These are phyloP conservation scores for Microcos paniculata DNA, from an alignment of 345 rosid genomes.

Conservation along the genomic window DNA sequence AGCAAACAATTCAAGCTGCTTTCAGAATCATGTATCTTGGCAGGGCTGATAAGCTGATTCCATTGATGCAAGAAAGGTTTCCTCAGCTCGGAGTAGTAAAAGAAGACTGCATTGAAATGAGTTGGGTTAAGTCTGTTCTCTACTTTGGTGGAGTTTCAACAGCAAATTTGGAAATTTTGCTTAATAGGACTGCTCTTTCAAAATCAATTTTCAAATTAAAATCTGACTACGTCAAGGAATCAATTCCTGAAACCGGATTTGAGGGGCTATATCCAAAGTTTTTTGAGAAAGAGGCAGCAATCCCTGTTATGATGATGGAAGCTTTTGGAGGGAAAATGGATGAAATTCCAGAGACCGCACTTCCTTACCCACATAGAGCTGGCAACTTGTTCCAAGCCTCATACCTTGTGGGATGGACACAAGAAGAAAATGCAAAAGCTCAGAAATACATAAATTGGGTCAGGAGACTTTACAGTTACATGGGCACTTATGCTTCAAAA, in stretches of 20 bases:
- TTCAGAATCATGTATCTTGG: neutral
- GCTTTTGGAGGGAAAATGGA: constrained; percentile 4
- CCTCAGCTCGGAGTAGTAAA: neutral
- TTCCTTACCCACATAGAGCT: constrained; percentile 5
- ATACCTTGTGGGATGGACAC: neutral
- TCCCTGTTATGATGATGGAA: neutral
- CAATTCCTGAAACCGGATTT: neutral
- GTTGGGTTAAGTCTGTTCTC: neutral
- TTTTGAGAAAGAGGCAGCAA: neutral
- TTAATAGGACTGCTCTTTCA: neutral
- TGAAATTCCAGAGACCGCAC: neutral
- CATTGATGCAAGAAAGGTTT: neutral
- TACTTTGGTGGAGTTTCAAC: neutral
- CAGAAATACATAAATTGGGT: neutral
- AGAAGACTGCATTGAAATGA: neutral
- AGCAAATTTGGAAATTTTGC: neutral
- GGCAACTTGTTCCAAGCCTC: neutral
- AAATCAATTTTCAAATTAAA: neutral
- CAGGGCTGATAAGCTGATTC: neutral
- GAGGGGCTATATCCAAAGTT: neutral
- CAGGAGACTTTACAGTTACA: neutral
- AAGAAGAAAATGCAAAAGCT: neutral
- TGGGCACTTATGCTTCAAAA: neutral
- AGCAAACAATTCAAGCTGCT: neutral
- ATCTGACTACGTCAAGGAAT: constrained; percentile 4